Evolutionary conservation across 2,329 filamentous ascomycete genomes (phyloP).

Genomic region (Paecilomyces fulvus): DNA sequence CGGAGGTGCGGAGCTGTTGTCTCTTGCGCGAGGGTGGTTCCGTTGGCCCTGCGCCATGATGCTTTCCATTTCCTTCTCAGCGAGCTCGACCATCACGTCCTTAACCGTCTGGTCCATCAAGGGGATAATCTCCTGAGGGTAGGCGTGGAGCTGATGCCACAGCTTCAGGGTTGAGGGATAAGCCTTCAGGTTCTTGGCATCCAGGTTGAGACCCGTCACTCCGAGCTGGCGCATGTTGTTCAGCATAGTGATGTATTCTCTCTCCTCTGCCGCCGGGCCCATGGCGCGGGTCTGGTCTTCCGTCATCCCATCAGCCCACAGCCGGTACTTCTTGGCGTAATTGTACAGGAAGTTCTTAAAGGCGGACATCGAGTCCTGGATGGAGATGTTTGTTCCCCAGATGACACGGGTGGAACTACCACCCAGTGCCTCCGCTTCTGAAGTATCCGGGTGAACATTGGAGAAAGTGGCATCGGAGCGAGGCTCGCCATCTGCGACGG

Average conservation of each 20-base stretch:
- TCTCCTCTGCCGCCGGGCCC: conserved; percentile 62
- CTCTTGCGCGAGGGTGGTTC: conserved; percentile 41
- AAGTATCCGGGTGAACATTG: conserved; percentile 70
- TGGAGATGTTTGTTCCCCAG: conserved; percentile 95
- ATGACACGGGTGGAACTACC: conserved; percentile 76
- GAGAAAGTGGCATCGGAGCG: conserved; percentile 58
- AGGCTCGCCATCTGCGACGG: conserved; percentile 41
- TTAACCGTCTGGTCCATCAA: conserved; percentile 94
- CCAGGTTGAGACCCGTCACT: conserved; percentile 74
- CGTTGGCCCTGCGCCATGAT: conserved; percentile 49
- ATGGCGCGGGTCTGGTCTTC: conserved; percentile 63
- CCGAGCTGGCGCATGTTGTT: conserved; percentile 87
- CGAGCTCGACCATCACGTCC: conserved; percentile 85
- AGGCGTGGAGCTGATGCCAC: conserved; percentile 90
- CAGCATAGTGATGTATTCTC: conserved; percentile 76
- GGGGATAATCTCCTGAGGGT: conserved; percentile 92
- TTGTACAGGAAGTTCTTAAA: conserved; percentile 92
- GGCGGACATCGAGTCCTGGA: conserved; percentile 74
- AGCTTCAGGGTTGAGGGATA: conserved; percentile 90
- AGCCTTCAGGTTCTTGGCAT: conserved; percentile 79
- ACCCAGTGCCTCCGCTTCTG: conserved; percentile 80
- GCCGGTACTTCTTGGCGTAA: conserved; percentile 86
- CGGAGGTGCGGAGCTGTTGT: conserved; percentile 64
- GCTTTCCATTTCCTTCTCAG: conserved; percentile 67
- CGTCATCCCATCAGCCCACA: conserved; percentile 79